Evolutionary conservation across 148 eudicot species (phyloP).

Genomic region (Persicaria maculosa): DNA sequence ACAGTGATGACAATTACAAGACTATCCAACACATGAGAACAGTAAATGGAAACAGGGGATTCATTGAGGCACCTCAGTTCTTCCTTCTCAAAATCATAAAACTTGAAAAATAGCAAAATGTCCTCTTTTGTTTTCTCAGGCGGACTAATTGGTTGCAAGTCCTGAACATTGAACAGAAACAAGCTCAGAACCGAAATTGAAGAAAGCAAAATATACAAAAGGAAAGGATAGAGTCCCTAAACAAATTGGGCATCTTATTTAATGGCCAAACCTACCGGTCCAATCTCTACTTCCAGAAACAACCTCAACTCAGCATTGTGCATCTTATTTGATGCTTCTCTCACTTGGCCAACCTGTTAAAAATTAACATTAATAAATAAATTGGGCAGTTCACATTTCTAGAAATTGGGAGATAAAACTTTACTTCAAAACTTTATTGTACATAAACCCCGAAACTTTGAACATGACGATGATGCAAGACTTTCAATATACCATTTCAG

Average conservation of each 20-base stretch:
- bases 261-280: slow-evolving; percentile 39
- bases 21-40: background rate
- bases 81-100: slow-evolving; percentile 78
- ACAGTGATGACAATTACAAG: slow-evolving; percentile 12
- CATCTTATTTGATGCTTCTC: slow-evolving; percentile 65
- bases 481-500: background rate
- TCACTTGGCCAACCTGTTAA: slow-evolving; percentile 75
- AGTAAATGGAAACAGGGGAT: background rate
- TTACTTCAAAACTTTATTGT: background rate
- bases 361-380: slow-evolving; percentile 1
- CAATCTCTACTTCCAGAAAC: slow-evolving; percentile 77
- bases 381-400: background rate
- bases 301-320: slow-evolving; percentile 78
- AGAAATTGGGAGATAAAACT: background rate
- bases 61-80: slow-evolving; percentile 59
- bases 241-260: background rate
- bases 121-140: slow-evolving; percentile 79
- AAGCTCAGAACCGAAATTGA: background rate
- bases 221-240: background rate
- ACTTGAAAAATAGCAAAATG: slow-evolving; percentile 88
- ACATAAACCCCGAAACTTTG: background rate
- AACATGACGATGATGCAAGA: background rate
- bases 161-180: slow-evolving; percentile 33
- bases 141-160: slow-evolving; percentile 52
- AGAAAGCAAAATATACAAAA: background rate